Conservation (phyloP, 2,329 filamentous ascomycete species). For the Grosmannia penicillata region DNA sequence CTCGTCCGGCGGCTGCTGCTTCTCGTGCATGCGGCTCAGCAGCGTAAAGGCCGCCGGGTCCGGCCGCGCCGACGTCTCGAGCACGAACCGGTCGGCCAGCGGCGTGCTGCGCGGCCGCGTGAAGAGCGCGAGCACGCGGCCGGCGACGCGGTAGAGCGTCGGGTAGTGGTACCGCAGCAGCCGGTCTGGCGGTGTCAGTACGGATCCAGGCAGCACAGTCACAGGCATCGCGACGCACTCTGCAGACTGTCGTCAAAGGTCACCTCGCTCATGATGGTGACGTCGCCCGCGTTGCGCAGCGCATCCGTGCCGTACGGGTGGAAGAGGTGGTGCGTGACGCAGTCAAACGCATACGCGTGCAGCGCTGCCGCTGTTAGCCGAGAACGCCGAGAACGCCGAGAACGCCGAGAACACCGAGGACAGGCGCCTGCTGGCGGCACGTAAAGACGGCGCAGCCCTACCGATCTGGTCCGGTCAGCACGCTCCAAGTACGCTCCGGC, state of each 20-base stretch:
- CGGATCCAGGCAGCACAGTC: no score
- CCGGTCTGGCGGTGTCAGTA: constrained; percentile 38
- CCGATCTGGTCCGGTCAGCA: neutral
- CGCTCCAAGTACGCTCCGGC: no score
- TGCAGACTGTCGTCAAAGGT: constrained; percentile 53
- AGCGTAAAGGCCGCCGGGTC: constrained; percentile 40
- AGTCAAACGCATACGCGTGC: constrained; percentile 56
- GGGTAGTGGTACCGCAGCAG: constrained; percentile 44
- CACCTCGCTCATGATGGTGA: constrained; percentile 53
- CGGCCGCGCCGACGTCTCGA: constrained; percentile 30
- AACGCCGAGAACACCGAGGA: no score
- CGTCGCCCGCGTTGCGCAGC: constrained; percentile 37
- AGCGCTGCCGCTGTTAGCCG: constrained; percentile 20
- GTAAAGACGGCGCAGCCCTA: no score
- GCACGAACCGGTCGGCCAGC: constrained; percentile 42
- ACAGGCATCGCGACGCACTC: no score
- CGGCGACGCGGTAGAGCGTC: constrained; percentile 29
- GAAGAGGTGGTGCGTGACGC: constrained; percentile 55
- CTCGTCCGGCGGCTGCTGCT: constrained; percentile 18
- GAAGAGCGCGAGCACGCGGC: constrained; percentile 27
- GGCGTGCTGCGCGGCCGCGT: constrained; percentile 42
- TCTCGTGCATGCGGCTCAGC: constrained; percentile 40
- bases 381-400: no score
- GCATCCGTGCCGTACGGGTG: constrained; percentile 50
- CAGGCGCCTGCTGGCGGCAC: no score